Conservation (phyloP, 352 stramenopile genomes). For the Phytophthora hibernalis region DNA sequence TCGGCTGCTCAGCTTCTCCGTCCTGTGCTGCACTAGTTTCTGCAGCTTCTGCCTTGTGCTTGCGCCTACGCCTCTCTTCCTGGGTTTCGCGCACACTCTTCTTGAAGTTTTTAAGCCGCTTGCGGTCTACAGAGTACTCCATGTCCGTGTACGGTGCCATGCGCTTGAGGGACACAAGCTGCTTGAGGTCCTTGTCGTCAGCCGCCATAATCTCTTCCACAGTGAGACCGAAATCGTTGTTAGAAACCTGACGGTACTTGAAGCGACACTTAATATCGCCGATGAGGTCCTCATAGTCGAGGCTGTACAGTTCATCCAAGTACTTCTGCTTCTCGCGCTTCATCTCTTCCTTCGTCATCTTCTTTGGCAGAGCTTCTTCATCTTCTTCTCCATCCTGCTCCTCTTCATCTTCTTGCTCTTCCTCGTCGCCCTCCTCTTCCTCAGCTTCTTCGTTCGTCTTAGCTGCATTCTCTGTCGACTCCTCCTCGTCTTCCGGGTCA, state of each 20-base stretch:
- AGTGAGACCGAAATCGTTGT: slow-evolving; percentile 97
- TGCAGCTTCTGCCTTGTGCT: slow-evolving; percentile 34
- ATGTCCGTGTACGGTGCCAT: slow-evolving; percentile 95
- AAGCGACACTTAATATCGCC: slow-evolving; percentile 97
- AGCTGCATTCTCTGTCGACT: slow-evolving; percentile 33
- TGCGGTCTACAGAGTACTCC: slow-evolving; percentile 78
- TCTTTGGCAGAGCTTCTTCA: slow-evolving; percentile 51
- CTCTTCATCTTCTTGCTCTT: slow-evolving; percentile 49
- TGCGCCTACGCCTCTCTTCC: slow-evolving; percentile 45
- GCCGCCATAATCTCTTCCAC: slow-evolving; percentile 98
- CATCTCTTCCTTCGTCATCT: slow-evolving; percentile 70
- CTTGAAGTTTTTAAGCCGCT: slow-evolving; percentile 79
- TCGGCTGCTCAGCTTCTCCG: slow-evolving; percentile 35
- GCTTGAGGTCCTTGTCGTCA: slow-evolving; percentile 96
- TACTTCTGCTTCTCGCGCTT: slow-evolving; percentile 91
- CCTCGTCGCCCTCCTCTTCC: slow-evolving; percentile 38
- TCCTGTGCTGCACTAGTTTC: slow-evolving; percentile 24
- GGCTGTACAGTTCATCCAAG: slow-evolving; percentile 96
- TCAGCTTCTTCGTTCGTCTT: slow-evolving; percentile 46
- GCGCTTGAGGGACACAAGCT: slow-evolving; percentile 97
- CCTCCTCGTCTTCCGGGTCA: slow-evolving; percentile 66
- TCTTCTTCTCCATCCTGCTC: slow-evolving; percentile 59
- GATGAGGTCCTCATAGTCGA: slow-evolving; percentile 99
- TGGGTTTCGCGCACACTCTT: slow-evolving; percentile 60
- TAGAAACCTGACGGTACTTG: slow-evolving; percentile 96